Conservation (phyloP, 768 basidiomycete genomes). For the Mycena amicta region DNA sequence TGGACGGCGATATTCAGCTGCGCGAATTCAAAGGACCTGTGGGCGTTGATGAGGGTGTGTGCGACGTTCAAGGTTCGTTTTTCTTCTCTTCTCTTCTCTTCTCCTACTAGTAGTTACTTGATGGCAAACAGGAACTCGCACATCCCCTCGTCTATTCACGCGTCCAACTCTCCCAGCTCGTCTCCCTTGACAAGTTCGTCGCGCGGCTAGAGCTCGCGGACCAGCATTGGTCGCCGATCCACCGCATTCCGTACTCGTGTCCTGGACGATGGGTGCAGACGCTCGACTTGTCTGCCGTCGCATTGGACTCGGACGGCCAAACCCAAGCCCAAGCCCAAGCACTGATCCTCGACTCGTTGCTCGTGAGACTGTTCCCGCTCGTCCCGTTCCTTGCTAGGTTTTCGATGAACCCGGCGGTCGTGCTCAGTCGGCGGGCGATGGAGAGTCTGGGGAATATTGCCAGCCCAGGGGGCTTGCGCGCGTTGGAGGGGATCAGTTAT, state of each 20-base stretch:
- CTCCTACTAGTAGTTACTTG: too few species aligned
- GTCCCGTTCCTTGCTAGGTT: conserved; percentile 63
- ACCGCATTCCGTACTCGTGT: conserved; percentile 82
- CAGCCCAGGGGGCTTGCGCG: conserved; percentile 49
- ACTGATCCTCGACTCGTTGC: conserved; percentile 60
- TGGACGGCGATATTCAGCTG: conserved; percentile 66
- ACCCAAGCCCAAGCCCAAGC: conserved; percentile 49
- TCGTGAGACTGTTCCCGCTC: conserved; percentile 67
- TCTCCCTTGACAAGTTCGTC: conserved; percentile 59
- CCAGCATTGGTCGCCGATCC: conserved; percentile 84
- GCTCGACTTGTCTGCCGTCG: conserved; percentile 62
- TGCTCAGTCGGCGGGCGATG: conserved; percentile 63
- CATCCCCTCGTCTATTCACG: conserved; percentile 69
- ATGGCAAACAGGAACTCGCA: conserved; percentile 66
- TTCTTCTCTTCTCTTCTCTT: too few species aligned
- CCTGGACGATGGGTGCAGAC: conserved; percentile 86
- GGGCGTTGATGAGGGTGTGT: conserved; percentile 45
- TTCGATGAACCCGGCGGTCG: conserved; percentile 55
- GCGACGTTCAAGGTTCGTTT: conserved; percentile 47
- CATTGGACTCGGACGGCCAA: conserved; percentile 31
- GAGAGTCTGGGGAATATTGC: conserved; percentile 54
- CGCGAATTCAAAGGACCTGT: conserved; percentile 30
- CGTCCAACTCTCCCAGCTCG: conserved; percentile 46
- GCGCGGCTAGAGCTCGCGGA: conserved; percentile 63
- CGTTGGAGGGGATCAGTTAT: conserved; percentile 60